These are phyloP conservation scores for Lathyrus aphaca DNA, from an alignment of 306 rosid species.

Conservation along the genomic window DNA sequence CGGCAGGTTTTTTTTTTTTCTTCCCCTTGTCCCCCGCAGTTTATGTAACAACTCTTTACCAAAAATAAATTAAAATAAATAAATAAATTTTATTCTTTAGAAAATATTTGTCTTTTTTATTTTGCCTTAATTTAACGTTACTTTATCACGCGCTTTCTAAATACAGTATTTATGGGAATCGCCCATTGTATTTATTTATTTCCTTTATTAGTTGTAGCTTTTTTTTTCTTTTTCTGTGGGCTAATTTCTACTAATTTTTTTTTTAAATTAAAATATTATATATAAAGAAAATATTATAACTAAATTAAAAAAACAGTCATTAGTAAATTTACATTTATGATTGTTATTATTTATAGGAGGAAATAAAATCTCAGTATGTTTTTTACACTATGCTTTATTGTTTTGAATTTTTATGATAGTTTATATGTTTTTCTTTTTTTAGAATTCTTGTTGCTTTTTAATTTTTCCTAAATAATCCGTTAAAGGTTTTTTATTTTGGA, in stretches of 20 bases:
- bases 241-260: not conserved
- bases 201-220: not conserved
- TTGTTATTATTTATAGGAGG: no score
- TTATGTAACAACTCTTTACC: constrained; percentile 32
- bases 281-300: no score
- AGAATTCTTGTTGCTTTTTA: not conserved
- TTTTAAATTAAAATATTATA: not conserved
- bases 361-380: not conserved
- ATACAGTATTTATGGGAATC: not conserved
- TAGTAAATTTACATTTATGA: no score
- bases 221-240: constrained; percentile 23
- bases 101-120: not conserved
- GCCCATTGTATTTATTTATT: constrained; percentile 8
- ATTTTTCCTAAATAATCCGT: not conserved
- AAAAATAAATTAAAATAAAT: not conserved
- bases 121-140: constrained; percentile 3
- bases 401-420: constrained; percentile 9
- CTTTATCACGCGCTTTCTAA: constrained; percentile 18
- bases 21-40: constrained; percentile 40
- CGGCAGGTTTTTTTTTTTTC: constrained; percentile 15
- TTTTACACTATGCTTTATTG: not conserved
- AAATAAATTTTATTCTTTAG: not conserved
- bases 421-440: not conserved
- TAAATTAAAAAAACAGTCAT: no score
- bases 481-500: constrained; percentile 18